Percentiles rank a stretch among this genome's conserved stretches.
These are phyloP conservation scores for Lasiodiplodia citricola DNA, from an alignment of 2,329 filamentous ascomycete species.

Conservation along the genomic window DNA sequence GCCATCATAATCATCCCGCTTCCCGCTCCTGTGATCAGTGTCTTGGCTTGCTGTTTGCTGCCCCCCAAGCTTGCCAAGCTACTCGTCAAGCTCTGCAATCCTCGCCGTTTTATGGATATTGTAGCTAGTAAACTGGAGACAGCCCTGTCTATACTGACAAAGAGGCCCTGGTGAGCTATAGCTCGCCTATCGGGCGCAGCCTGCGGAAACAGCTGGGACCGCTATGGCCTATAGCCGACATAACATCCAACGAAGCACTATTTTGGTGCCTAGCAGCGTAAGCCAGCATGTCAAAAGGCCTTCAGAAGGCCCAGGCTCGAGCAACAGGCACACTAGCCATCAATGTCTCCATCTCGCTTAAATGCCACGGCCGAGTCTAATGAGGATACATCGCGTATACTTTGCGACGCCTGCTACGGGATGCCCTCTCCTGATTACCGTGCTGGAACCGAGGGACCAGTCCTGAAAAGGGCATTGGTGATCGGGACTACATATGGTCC, in stretches of 20 bases:
- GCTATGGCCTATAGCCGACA: neutral
- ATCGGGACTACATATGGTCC: neutral
- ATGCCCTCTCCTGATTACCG: neutral
- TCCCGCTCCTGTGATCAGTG: neutral
- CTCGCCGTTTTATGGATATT: neutral
- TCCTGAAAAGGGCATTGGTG: neutral
- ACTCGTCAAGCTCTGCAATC: neutral
- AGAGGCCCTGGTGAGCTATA: neutral
- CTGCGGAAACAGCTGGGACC: neutral
- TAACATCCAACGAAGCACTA: neutral
- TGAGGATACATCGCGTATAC: neutral
- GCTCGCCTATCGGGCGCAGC: neutral
- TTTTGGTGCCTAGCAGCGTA: neutral
- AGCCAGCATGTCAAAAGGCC: neutral
- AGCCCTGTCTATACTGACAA: neutral
- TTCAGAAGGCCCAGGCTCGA: neutral
- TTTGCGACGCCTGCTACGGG: neutral
- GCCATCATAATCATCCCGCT: neutral
- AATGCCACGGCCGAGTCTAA: neutral
- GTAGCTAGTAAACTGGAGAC: neutral
- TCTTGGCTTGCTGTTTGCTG: neutral
- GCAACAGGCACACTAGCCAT: neutral
- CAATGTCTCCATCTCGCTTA: neutral
- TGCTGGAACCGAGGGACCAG: neutral
- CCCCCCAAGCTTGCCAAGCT: slow-evolving; percentile 1